Evolutionary conservation across 371 early-diverging fungal species (phyloP).

Genomic region (Mortierella sp.): DNA sequence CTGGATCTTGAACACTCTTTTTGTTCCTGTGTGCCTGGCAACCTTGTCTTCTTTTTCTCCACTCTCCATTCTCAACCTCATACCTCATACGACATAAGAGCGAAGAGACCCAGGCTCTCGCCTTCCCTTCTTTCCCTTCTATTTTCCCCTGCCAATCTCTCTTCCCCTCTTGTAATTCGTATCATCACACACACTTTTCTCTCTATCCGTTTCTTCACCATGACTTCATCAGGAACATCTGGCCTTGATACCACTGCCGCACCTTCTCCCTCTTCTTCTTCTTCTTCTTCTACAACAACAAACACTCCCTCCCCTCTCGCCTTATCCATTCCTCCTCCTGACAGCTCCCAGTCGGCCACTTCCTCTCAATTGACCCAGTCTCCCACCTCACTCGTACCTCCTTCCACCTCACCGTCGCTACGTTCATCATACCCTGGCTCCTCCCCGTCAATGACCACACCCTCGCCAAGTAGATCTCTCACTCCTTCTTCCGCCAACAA

Average conservation of each 20-base stretch:
- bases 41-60: not conserved
- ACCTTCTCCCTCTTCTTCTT: slow-evolving; percentile 6
- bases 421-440: slow-evolving; percentile 5
- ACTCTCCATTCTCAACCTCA: not conserved
- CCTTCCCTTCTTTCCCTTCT: slow-evolving; percentile 4
- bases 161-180: not conserved
- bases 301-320: not conserved
- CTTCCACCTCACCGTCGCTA: slow-evolving; percentile 3
- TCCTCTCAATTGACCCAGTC: slow-evolving; percentile 10
- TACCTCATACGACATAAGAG: not conserved
- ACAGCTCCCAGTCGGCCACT: not conserved
- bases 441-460: slow-evolving; percentile 25
- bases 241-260: not conserved
- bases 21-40: not conserved
- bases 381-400: not conserved
- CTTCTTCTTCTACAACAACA: not conserved
- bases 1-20: not conserved
- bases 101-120: not conserved
- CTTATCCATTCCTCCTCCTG: not conserved
- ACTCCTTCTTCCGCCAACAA: slow-evolving; percentile 19
- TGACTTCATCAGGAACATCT: slow-evolving; percentile 24
- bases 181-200: not conserved
- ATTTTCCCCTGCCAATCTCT: not conserved
- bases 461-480: slow-evolving; percentile 26
- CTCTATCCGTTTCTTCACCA: slow-evolving; percentile 3